These are phyloP conservation scores for Nosema granulosis DNA, from an alignment of 371 early-diverging fungal genomes.

Conservation along the genomic window DNA sequence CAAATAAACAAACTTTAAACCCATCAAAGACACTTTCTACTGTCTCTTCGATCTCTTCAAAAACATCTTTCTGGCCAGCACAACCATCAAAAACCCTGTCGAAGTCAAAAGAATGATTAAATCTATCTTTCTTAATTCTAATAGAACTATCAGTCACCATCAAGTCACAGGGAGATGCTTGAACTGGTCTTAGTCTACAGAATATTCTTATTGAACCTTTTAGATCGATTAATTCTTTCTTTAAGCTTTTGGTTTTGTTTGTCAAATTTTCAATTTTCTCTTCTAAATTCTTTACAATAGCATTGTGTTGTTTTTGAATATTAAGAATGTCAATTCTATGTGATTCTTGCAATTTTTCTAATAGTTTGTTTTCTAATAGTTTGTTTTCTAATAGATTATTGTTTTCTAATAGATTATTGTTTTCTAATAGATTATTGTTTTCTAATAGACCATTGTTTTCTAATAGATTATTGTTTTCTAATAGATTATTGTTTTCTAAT, in stretches of 20 bases:
- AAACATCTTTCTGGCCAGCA: slow-evolving; percentile 75
- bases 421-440: too few relatives aligned
- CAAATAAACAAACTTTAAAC: slow-evolving; percentile 93
- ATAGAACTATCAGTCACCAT: slow-evolving; percentile 7
- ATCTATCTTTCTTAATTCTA: slow-evolving; percentile 67
- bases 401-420: neutral
- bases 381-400: too few relatives aligned
- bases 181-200: slow-evolving; percentile 79
- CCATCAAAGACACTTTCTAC: slow-evolving; percentile 91
- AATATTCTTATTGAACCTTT: slow-evolving; percentile 94
- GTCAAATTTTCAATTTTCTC: neutral
- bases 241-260: slow-evolving; percentile 36
- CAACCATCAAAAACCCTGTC: slow-evolving; percentile 77
- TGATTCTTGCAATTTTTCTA: too few relatives aligned
- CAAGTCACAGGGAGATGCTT: neutral
- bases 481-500: too few relatives aligned
- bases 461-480: too few relatives aligned
- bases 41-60: slow-evolving; percentile 83
- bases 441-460: too few relatives aligned
- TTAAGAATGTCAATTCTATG: too few relatives aligned
- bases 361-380: too few relatives aligned
- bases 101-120: slow-evolving; percentile 72
- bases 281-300: too few relatives aligned
- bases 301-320: too few relatives aligned
- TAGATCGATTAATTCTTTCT: slow-evolving; percentile 70